Evolutionary conservation across 139 green algal genomes (phyloP).

Genomic region (Chlorella sp.): DNA sequence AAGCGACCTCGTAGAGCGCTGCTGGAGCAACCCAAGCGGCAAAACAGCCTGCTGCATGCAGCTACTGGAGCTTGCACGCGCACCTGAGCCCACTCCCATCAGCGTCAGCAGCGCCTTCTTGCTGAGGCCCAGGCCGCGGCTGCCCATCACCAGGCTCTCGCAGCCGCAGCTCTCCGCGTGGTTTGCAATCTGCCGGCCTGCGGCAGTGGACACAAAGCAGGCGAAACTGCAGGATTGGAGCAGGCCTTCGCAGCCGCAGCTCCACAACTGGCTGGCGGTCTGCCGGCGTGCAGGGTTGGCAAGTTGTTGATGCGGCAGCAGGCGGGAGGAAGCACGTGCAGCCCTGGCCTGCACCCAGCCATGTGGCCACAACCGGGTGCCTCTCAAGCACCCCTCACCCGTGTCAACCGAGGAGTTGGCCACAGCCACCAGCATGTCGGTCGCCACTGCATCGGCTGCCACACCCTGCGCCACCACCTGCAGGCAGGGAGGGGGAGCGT

Average conservation of each 20-base stretch:
- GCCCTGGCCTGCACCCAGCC: too few relatives aligned
- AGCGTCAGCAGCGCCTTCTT: neutral
- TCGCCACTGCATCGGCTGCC: neutral
- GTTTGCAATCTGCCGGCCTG: constrained; percentile 2
- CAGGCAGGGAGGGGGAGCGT: too few relatives aligned
- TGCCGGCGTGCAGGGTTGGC: too few relatives aligned
- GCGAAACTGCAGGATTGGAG: neutral
- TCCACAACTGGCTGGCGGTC: neutral
- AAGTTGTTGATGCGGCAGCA: too few relatives aligned
- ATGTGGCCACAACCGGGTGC: too few relatives aligned
- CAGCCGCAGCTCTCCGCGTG: constrained; percentile 1
- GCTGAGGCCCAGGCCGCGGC: constrained; percentile 19
- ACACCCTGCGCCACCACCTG: constrained; percentile 11
- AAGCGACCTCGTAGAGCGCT: too few relatives aligned
- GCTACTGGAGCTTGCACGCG: neutral
- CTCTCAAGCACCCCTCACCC: neutral
- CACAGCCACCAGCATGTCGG: neutral
- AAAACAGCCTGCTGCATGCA: neutral
- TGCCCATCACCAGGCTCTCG: constrained; percentile 25
- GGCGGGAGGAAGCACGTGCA: neutral
- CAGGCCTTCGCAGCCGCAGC: too few relatives aligned
- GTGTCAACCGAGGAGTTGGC: neutral
- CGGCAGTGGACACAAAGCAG: neutral
- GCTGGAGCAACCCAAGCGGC: neutral
- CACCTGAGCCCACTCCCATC: constrained; percentile 8